Conservation (phyloP, 2,329 filamentous ascomycete genomes). For the Cercospora zeae-maydis region DNA sequence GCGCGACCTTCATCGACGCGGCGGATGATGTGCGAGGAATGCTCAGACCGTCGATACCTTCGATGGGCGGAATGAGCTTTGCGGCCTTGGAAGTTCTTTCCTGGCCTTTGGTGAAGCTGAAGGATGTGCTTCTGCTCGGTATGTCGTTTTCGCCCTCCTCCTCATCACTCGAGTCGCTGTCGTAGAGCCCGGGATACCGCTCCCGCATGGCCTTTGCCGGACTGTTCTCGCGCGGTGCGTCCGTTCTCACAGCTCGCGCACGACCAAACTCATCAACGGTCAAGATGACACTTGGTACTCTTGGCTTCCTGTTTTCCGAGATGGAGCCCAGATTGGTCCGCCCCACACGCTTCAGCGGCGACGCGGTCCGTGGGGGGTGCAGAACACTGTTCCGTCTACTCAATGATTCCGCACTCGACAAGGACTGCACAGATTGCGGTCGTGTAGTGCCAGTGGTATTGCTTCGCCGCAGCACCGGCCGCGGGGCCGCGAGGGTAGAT, state of each 20-base stretch:
- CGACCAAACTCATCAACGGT: conserved; percentile 47
- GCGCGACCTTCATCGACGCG: conserved; percentile 33
- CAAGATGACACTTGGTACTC: conserved; percentile 41
- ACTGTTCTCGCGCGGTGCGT: conserved; percentile 32
- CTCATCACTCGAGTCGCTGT: conserved; percentile 36
- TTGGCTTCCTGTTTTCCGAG: conserved; percentile 41
- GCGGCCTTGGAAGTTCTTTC: conserved; percentile 33
- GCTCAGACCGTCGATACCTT: conserved; percentile 35
- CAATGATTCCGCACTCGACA: conserved; percentile 30
- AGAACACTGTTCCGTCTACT: conserved; percentile 30
- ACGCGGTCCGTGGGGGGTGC: conserved; percentile 44
- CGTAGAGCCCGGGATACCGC: conserved; percentile 47
- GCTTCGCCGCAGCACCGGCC: conserved; percentile 41
- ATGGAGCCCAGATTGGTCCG: conserved; percentile 44
- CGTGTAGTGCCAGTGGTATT: conserved; percentile 43
- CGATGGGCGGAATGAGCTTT: conserved; percentile 35
- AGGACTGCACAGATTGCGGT: conserved; percentile 24
- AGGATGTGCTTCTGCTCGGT: conserved; percentile 32
- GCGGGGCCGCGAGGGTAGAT: conserved; percentile 2
- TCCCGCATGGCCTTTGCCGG: conserved; percentile 37
- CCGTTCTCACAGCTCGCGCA: conserved; percentile 40
- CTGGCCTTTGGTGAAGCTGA: conserved; percentile 30
- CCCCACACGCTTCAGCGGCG: conserved; percentile 47
- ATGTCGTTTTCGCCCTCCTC: conserved; percentile 31
- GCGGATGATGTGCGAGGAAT: conserved; percentile 35